Evolutionary conservation across 768 basidiomycete species (phyloP).

Genomic region (Amanita polypyramis): DNA sequence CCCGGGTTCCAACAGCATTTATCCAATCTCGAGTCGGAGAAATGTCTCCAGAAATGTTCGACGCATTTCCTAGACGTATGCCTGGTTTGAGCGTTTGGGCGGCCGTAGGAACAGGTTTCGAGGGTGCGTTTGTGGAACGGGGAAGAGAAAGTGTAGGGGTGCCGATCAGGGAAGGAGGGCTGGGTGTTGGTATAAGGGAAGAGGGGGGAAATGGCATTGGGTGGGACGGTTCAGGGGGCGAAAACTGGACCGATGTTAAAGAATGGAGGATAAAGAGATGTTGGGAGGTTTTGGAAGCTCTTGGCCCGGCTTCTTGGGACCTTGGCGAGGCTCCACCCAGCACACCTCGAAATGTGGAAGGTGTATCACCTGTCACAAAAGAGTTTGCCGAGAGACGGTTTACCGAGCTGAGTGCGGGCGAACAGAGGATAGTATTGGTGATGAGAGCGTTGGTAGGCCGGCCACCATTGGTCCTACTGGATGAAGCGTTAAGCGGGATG

Average conservation of each 20-base stretch:
- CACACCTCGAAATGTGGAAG: not conserved
- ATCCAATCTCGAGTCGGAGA: conserved; percentile 65
- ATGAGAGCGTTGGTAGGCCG: conserved; percentile 76
- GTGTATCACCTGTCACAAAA: conserved; percentile 14
- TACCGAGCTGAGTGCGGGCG: conserved; percentile 53
- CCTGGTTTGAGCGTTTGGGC: conserved; percentile 62
- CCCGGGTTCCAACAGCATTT: conserved; percentile 59
- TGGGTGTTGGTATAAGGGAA: conserved; percentile 12
- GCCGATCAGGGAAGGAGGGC: conserved; percentile 24
- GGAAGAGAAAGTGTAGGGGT: conserved; percentile 35
- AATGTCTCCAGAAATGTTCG: conserved; percentile 82
- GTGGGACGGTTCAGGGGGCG: conserved; percentile 6
- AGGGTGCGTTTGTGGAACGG: conserved; percentile 58
- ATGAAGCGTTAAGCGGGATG: conserved; percentile 95
- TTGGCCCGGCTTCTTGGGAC: conserved; percentile 51
- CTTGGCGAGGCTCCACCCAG: not conserved
- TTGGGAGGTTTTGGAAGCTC: conserved; percentile 48
- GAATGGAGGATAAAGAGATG: conserved; percentile 27
- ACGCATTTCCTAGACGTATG: conserved; percentile 73
- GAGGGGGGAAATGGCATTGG: conserved; percentile 7
- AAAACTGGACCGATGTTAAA: conserved; percentile 16
- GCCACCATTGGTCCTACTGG: conserved; percentile 70
- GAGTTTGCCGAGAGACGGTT: conserved; percentile 45
- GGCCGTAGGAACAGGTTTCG: conserved; percentile 81
- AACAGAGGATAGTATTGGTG: conserved; percentile 74